Evolutionary conservation across 768 basidiomycete species (phyloP), one percentile per base, ranked within the genome.

Genomic region (Roridomyces roridus): DNA sequence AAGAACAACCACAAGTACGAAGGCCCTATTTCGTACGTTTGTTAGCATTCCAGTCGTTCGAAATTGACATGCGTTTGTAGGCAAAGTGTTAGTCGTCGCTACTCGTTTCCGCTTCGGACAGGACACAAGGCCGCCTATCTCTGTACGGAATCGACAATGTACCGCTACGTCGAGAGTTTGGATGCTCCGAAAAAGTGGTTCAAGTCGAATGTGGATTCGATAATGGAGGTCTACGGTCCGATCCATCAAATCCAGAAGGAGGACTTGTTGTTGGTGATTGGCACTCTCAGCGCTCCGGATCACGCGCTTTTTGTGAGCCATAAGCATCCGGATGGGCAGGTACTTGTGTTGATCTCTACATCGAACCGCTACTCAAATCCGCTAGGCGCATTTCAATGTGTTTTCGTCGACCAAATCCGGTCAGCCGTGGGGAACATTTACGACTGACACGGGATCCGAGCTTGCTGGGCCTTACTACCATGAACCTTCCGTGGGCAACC

Each of bases 381-480:
- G 37, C 20, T 64, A 88, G 79, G 83, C 78, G 6, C 84, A 87
- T 67, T 92, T 93, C 74, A 88, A 89, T 55, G 86, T 91, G 12
- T 87, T 84, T 65, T 72, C 82, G 4, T 72, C 79, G 1, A 73
- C 81, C 3, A 77, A 72, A 53, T 65, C 66, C 26, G 85, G 86
- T 4, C 80, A 85, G 40, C 81, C 85, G 2, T 94, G 92, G 92
- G 92, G 92, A 7, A 79, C 79, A 15, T 92, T 91, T 68, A 83
- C 85, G 3, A 81, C 83, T 45, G 81, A 87, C 67, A 79, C 76
- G 0, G 77, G 82, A 14, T 70, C 70, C 4, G 77, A 76, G 20
- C 61, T 69, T 34, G 70, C 71, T 14, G 85, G 85, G 5, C 83
- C 82, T 0, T 72, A 69, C 2, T 85, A 85, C 60, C 73, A 77